Evolutionary conservation across 192 early-diverging fungal genomes (phyloP), one percentile per base, ranked within the genome.

Genomic region (Jimgerdemannia lactiflua): DNA sequence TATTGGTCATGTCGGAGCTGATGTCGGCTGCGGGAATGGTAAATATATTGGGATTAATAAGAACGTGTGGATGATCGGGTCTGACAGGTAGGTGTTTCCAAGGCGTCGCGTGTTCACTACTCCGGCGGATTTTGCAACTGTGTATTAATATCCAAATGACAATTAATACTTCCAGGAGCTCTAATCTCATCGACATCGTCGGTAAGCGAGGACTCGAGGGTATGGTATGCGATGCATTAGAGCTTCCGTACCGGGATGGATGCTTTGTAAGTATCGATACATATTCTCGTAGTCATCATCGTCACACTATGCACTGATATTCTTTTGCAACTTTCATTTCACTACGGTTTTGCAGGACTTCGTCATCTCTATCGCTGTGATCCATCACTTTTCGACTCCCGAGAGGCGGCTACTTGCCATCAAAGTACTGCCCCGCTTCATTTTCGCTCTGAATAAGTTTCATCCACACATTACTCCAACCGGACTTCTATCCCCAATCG

Each of bases 21-120:
- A 99, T 83, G 90, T 99, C 39, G 97, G 97, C 18, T 97, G 97
- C 76, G 97, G 97, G 10, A 99, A 99, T 83, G 97, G 97, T 64
- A 99, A 99, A 81, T 99, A 99, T 78, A 86, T 99, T 78, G 92
- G 91, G 42, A 93, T 97, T 3, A 97, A 97, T 75, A 82, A 81
- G n/a, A 86, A 90, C n/a, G 78, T 96, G 6, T 88, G 89, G 74
- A 91, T 94, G 54, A 71, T 95, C 43, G 97, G 96, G 65, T 94
- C 93, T 0, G 97, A 99, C 75, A 86, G 91, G 92, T 93, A 85
- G 76, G 66, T 29, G 29, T 29, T 29, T 29, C 18, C 39, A 4
- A 70, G 43, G 6, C 39, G 3, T 63, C 9, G 1, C 66, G 29
- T 29, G 29, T 29, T 29, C 29, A 29, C 29, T 29, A 6, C 10